Evolutionary conservation across 345 rosid genomes (phyloP).

Genomic region (Euphorbia lathyris): DNA sequence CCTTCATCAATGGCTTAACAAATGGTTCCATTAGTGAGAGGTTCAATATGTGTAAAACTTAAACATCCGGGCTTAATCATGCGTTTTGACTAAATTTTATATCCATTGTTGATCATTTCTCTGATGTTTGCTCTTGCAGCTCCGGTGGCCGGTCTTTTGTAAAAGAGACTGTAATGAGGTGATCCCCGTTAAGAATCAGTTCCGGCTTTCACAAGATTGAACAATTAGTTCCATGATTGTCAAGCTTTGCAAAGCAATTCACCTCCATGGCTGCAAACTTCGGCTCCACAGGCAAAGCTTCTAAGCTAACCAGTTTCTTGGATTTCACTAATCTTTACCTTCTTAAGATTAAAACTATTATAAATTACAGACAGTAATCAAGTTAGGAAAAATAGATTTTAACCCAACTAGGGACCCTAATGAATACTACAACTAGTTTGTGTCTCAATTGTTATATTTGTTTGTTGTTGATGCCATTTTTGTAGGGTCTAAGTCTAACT

Average conservation of each 20-base stretch:
- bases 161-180: constrained; percentile 64
- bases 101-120: background rate
- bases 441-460: background rate
- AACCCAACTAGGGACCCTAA: background rate
- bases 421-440: background rate
- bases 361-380: background rate
- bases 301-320: background rate
- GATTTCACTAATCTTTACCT: background rate
- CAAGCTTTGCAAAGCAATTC: background rate
- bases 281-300: background rate
- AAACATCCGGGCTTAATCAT: too few relatives aligned
- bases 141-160: constrained; percentile 84
- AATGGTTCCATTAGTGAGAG: too few relatives aligned
- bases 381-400: background rate
- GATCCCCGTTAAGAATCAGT: background rate
- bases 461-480: background rate
- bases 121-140: constrained; percentile 42
- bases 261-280: background rate
- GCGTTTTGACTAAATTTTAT: too few relatives aligned
- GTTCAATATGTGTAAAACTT: too few relatives aligned
- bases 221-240: background rate
- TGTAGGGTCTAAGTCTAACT: background rate
- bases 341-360: background rate
- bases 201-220: background rate
- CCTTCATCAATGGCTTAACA: too few relatives aligned